These are phyloP conservation scores for Fusarium anthophilum DNA, from an alignment of 2,329 filamentous ascomycete species.

Conservation along the genomic window DNA sequence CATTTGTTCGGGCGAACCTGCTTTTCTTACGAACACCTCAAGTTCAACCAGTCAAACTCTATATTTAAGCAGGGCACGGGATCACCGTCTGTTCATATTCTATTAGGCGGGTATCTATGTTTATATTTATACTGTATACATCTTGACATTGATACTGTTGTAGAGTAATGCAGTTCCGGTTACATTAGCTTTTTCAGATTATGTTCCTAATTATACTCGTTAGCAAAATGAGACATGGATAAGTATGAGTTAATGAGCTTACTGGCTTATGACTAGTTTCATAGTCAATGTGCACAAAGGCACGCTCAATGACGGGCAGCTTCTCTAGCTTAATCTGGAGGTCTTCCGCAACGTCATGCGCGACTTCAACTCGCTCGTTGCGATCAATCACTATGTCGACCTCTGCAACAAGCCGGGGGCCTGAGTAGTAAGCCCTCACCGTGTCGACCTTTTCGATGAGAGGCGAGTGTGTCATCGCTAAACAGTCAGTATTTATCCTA, in stretches of 20 bases:
- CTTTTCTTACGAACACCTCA: neutral
- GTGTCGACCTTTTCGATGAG: constrained; percentile 71
- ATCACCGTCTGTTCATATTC: neutral
- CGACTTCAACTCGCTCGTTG: constrained; percentile 74
- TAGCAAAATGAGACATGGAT: neutral
- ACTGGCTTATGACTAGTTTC: constrained; percentile 95
- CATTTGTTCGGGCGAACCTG: neutral
- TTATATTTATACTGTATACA: neutral
- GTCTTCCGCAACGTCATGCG: constrained; percentile 93
- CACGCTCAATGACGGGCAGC: constrained; percentile 88
- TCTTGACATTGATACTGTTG: neutral
- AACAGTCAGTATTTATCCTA: neutral
- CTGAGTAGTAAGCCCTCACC: constrained; percentile 91
- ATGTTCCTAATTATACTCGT: neutral
- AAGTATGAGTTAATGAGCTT: neutral
- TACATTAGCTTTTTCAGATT: neutral
- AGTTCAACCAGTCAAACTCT: neutral
- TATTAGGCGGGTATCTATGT: neutral
- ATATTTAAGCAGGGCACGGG: too few relatives aligned
- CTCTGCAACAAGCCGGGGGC: constrained; percentile 89
- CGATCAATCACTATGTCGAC: constrained; percentile 96
- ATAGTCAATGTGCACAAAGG: constrained; percentile 98
- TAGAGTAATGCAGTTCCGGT: neutral
- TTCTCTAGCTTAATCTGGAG: constrained; percentile 94
- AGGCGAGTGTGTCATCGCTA: neutral